phyloP scores from a whole-genome alignment of 2,329 filamentous ascomycete genomes.

The Zymoseptoria ardabiliae region DNA sequence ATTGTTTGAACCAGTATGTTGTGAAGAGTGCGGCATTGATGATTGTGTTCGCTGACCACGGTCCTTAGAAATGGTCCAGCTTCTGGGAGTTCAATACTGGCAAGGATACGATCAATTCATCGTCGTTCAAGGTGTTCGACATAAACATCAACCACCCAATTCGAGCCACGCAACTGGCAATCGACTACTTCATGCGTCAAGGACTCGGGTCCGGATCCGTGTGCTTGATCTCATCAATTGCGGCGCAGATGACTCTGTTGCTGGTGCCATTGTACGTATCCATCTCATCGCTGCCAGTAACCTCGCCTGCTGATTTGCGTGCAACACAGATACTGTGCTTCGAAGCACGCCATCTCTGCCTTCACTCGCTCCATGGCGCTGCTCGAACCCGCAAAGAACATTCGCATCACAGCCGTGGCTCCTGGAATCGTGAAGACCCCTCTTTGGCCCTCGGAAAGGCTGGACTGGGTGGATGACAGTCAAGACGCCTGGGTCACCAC shows the following conservation, averaged over 20 bases:
- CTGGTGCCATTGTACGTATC: slow-evolving; percentile 33
- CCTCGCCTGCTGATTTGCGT: neutral
- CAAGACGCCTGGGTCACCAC: slow-evolving; percentile 2
- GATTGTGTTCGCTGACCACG: neutral
- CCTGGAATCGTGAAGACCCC: slow-evolving; percentile 50
- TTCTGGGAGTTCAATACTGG: neutral
- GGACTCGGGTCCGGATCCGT: slow-evolving; percentile 16
- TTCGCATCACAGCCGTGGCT: slow-evolving; percentile 52
- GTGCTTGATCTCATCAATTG: slow-evolving; percentile 36
- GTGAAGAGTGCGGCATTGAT: neutral
- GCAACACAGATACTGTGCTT: slow-evolving; percentile 1
- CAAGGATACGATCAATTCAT: neutral
- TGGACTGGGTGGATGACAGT: neutral
- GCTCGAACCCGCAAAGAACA: slow-evolving; percentile 41
- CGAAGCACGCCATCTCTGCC: slow-evolving; percentile 35
- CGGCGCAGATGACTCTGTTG: slow-evolving; percentile 32
- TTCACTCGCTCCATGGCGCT: slow-evolving; percentile 42
- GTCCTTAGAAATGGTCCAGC: neutral
- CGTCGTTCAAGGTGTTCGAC: slow-evolving; percentile 29
- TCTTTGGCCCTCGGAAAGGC: neutral
- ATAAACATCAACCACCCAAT: slow-evolving; percentile 40
- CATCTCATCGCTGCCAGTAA: neutral
- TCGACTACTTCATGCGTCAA: slow-evolving; percentile 31
- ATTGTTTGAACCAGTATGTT: slow-evolving; percentile 34
- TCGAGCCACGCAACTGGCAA: slow-evolving; percentile 37